Evolutionary conservation across 78 protist species (phyloP), one percentile per base, ranked within the genome.

Genomic region (Cavenderia fasciculata): DNA sequence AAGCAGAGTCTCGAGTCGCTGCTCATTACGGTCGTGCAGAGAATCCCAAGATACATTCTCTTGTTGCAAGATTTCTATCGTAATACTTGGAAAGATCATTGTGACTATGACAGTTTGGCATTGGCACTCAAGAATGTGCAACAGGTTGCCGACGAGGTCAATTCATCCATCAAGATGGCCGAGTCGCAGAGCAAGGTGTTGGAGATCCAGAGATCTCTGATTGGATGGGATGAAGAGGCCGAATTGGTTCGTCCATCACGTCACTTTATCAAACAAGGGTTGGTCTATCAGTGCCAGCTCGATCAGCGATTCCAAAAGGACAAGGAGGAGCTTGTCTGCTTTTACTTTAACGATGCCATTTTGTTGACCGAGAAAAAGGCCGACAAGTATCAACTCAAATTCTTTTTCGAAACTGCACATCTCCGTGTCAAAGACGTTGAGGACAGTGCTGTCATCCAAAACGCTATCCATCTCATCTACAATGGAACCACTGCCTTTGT

Each of bases 1-100:
- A 78, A 57, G 40, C 87, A 78, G 27, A 51, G 68, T 52, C 61
- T 78, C 3, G 87, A 78, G 59, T 31, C 65, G 19, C 34, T 78
- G 33, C 29, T 78, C 7, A 78, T 78, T 21, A 65, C 74, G 5
- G 87, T 78, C 1, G 93, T 69, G 2, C 82, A 86, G 31, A 36
- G 93, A 51, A 74, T 86, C 10, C 92, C 92, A 31, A 40, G 92
- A 16, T 85, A 85, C 27, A 72, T 85, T 27, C 40, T 85, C 18
- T 43, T 85, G 12, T 4, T 85, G 2, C 76, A 85, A 23, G 92
- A 85, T 27, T 2, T 85, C 27, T 23, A 23, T 0, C 16, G 12
- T 14, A 44, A 85, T 40, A 85, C 92, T n/a, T 72, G 85, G 79
- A 34, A 47, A n/a, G 84, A 61, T n/a, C 92, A 85, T 36, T 34